A percentile compares a stretch with the other conserved stretches of the same genome.
phyloP scores from a whole-genome alignment of 202 grass and related monocot species.

The Saccharum hybrid region DNA sequence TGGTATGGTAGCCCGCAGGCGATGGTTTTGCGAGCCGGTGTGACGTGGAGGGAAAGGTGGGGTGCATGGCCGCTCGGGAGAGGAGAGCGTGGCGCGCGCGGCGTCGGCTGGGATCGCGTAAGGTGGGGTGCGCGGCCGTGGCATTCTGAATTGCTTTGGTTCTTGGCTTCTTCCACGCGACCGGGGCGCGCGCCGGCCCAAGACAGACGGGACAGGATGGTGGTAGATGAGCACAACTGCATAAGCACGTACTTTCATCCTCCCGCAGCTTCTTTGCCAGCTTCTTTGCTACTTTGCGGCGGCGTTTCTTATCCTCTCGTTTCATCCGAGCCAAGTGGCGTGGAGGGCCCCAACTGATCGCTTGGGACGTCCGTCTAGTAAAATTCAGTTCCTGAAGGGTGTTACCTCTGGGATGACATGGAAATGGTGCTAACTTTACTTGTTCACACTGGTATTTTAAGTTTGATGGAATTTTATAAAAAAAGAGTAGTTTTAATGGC shows the following conservation, averaged over 20 bases:
- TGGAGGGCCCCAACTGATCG: not conserved
- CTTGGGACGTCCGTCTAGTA: too few relatives aligned
- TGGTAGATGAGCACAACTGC: not conserved
- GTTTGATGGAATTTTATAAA: too few relatives aligned
- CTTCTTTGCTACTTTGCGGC: not conserved
- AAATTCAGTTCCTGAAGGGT: too few relatives aligned
- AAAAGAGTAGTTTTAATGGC: too few relatives aligned
- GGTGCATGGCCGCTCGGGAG: constrained; percentile 13
- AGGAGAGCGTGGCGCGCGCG: constrained; percentile 25
- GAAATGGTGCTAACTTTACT: too few relatives aligned
- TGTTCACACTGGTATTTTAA: too few relatives aligned
- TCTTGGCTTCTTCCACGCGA: not conserved
- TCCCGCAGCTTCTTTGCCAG: not conserved
- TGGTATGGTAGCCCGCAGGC: constrained; percentile 12
- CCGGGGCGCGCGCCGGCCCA: not conserved
- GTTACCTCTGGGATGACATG: too few relatives aligned
- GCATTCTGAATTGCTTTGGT: not conserved
- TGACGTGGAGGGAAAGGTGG: not conserved
- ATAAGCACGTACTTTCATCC: not conserved
- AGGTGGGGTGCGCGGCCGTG: constrained; percentile 14
- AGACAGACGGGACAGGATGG: not conserved
- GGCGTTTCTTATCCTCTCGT: not conserved
- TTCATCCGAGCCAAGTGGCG: not conserved
- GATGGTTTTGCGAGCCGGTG: constrained; percentile 31
- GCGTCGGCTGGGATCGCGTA: constrained; percentile 38